Percentiles rank a stretch among this genome's conserved stretches.
Conservation (phyloP, 257 asterid genomes). For the Verbascum thapsus region DNA sequence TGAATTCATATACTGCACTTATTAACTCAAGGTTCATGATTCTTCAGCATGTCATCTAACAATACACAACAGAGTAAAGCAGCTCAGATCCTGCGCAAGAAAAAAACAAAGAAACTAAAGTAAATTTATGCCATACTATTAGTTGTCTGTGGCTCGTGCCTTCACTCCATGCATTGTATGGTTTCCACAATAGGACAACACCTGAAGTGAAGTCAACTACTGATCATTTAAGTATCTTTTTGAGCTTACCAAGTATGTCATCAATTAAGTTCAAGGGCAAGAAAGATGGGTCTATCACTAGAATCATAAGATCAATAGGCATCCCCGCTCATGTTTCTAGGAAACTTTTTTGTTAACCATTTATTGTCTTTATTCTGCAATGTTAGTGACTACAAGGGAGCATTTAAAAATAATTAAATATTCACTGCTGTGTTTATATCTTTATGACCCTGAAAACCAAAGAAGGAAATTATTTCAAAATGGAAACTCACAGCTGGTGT, state of each 20-base stretch:
- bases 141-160: background rate
- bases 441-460: background rate
- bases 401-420: background rate
- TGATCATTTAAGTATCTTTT: conserved; percentile 7
- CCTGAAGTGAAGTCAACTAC: background rate
- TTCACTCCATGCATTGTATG: background rate
- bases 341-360: too few species aligned
- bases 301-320: background rate
- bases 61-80: too few species aligned
- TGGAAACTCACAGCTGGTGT: background rate
- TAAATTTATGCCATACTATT: background rate
- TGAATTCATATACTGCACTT: too few species aligned
- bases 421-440: background rate
- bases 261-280: background rate
- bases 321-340: too few species aligned
- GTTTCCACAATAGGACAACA: background rate
- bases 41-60: too few species aligned
- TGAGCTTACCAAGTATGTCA: conserved; percentile 6
- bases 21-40: too few species aligned
- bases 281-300: too few species aligned
- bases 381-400: background rate
- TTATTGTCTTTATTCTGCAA: too few species aligned
- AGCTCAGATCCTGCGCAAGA: too few species aligned
- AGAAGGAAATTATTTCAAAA: conserved; percentile 2
- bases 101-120: background rate